phyloP scores from a whole-genome alignment of 2,329 filamentous ascomycete species.

The Fonsecaea monophora region DNA sequence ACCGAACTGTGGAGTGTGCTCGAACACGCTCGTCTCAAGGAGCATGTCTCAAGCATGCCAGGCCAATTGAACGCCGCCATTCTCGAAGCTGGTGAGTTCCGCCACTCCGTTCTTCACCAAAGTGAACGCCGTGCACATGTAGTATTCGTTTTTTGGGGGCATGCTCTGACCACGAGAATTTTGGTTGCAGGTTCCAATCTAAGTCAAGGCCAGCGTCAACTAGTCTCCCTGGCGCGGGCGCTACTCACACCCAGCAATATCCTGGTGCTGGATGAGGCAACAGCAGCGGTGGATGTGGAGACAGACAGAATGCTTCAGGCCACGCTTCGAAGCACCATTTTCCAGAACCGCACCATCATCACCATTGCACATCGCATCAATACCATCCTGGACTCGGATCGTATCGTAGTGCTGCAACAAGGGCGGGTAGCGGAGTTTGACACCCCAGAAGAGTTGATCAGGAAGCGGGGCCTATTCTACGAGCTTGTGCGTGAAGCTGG shows the following conservation, averaged over 20 bases:
- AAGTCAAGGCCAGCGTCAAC: slow-evolving; percentile 91
- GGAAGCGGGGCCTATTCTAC: slow-evolving; percentile 80
- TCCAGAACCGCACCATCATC: slow-evolving; percentile 93
- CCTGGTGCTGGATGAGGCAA: slow-evolving; percentile 94
- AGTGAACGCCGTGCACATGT: neutral
- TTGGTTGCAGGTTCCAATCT: slow-evolving; percentile 78
- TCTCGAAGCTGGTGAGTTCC: slow-evolving; percentile 85
- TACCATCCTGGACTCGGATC: slow-evolving; percentile 87
- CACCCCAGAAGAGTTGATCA: slow-evolving; percentile 78
- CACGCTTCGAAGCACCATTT: slow-evolving; percentile 69
- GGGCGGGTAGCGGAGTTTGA: slow-evolving; percentile 93
- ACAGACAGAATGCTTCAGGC: slow-evolving; percentile 70
- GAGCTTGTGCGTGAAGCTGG: slow-evolving; percentile 91
- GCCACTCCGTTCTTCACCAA: slow-evolving; percentile 15
- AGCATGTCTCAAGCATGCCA: slow-evolving; percentile 84
- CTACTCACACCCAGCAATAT: slow-evolving; percentile 96
- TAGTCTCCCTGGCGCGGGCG: slow-evolving; percentile 90
- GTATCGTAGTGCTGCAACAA: slow-evolving; percentile 90
- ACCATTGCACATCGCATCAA: slow-evolving; percentile 98
- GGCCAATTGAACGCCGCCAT: slow-evolving; percentile 89
- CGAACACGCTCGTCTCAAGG: slow-evolving; percentile 90
- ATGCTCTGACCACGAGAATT: slow-evolving; percentile 18
- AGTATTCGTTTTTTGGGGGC: slow-evolving; percentile 22
- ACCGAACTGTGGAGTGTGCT: slow-evolving; percentile 96
- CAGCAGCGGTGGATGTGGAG: slow-evolving; percentile 75